A percentile compares a stretch with the other conserved stretches of the same genome.
phyloP scores from a whole-genome alignment of 495 filamentous ascomycete genomes.

The Podospora tetraspora region DNA sequence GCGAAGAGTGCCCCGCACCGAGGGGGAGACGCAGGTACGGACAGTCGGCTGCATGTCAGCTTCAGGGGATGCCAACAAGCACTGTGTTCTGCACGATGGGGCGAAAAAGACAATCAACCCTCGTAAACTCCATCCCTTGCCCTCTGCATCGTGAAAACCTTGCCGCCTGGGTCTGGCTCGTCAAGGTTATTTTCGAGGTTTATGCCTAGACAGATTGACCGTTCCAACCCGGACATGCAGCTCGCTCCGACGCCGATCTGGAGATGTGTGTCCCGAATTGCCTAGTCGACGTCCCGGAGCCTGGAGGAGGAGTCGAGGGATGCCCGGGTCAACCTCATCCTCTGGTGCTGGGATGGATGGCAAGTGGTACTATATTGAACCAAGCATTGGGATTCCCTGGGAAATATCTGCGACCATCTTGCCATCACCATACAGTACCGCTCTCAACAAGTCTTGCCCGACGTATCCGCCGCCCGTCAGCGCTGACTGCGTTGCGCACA shows the following conservation, averaged over 20 bases:
- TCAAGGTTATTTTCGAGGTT: not conserved
- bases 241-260: slow-evolving; percentile 8
- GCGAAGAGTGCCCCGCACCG: not conserved
- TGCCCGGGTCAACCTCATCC: not conserved
- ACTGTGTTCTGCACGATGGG: not conserved
- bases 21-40: not conserved
- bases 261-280: not conserved
- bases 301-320: not conserved
- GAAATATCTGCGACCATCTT: not conserved
- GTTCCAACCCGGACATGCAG: slow-evolving; percentile 1
- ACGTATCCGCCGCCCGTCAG: not conserved
- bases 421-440: not conserved
- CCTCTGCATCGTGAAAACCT: not conserved
- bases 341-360: not conserved
- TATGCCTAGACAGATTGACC: not conserved
- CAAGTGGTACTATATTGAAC: slow-evolving; percentile 2
- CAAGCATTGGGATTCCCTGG: not conserved
- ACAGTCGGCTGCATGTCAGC: not conserved
- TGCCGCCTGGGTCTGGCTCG: not conserved
- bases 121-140: not conserved
- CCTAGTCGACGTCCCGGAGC: not conserved
- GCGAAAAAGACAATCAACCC: not conserved
- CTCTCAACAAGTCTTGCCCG: not conserved
- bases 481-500: not conserved
- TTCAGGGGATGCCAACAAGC: not conserved